Conservation (phyloP, 2,329 filamentous ascomycete genomes). For the Aspergillus felis region DNA sequence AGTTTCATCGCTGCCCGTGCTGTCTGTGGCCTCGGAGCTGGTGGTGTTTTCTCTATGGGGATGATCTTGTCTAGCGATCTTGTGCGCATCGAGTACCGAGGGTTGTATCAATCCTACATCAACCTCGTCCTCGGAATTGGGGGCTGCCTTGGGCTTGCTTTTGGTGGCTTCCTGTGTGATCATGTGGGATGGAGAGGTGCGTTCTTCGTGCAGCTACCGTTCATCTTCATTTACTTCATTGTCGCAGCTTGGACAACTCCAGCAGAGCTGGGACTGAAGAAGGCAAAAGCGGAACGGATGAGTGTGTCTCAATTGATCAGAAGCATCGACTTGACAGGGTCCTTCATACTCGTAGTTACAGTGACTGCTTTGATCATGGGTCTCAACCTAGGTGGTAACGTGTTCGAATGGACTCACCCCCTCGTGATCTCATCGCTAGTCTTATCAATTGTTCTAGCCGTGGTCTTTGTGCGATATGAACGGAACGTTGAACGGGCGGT, state of each 20-base stretch:
- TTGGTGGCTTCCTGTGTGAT: conserved; percentile 39
- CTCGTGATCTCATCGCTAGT: conserved; percentile 47
- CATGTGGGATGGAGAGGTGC: conserved; percentile 39
- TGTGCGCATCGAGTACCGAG: conserved; percentile 64
- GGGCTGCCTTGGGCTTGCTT: conserved; percentile 36
- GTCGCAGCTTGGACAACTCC: conserved; percentile 45
- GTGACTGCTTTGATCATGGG: conserved; percentile 50
- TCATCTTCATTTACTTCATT: conserved; percentile 44
- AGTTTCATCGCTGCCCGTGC: conserved; percentile 69
- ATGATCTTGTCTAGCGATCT: conserved; percentile 59
- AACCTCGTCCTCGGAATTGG: conserved; percentile 37
- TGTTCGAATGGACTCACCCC: conserved; percentile 49
- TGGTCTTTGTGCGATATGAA: conserved; percentile 41
- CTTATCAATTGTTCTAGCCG: conserved; percentile 35
- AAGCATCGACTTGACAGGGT: conserved; percentile 49
- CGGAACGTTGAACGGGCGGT: conserved; percentile 45
- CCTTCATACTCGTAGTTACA: conserved; percentile 43
- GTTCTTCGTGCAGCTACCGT: conserved; percentile 49
- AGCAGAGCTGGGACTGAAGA: conserved; percentile 42
- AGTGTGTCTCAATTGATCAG: conserved; percentile 42
- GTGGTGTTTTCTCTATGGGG: conserved; percentile 67
- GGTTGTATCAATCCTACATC: conserved; percentile 41
- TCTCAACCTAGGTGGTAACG: conserved; percentile 51
- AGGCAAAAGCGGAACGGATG: conserved; percentile 38
- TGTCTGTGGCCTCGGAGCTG: conserved; percentile 68